Evolutionary conservation across 1,139 yeast genomes (phyloP), one percentile per base, ranked within the genome.

Genomic region (Candida smagusa): DNA sequence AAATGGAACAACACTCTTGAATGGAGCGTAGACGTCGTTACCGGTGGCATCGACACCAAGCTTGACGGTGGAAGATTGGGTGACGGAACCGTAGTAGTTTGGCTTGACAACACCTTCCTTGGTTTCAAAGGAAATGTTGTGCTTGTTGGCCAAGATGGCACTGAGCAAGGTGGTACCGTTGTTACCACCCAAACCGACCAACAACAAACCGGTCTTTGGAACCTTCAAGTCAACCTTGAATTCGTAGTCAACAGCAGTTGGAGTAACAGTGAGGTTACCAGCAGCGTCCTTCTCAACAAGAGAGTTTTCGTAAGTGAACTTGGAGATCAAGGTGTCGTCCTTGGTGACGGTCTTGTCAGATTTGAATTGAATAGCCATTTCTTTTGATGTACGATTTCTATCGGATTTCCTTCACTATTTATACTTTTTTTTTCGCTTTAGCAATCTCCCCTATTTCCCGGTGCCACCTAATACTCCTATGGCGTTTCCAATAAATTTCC

Each of bases 151-250:
- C 51, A 85, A 77, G 38, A 84, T 75, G 12, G 96, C 84, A 37
- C 94, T 89, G 43, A 89, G 78, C 53, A 90, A 74, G 19, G 97
- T 90, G 45, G 96, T 77, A 65, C 97, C 97, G 59, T 90, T 90
- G 74, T 90, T 90, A 67, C 97, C 97, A 54, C 97, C 97, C 51
- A 89, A 75, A 51, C 97, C 97, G 38, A 90, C 97, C 49, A 90
- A 75, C 79, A 90, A 68, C 47, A 90, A 72, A 58, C 97, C 97
- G 39, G 89, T 78, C 66, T 84, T 88, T 50, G 96, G 96, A 39
- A 84, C 81, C 47, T 74, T 76, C 59, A 87, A 73, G 54, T 88
- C 94, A 37, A 87, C 82, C 64, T 87, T 86, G 74, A 90, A 90
- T 57, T 88, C 84, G 59, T 88, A 87, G 48, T 87, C 85, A 47